Conservation (phyloP, 345 rosid genomes). For the Salix exigua region DNA sequence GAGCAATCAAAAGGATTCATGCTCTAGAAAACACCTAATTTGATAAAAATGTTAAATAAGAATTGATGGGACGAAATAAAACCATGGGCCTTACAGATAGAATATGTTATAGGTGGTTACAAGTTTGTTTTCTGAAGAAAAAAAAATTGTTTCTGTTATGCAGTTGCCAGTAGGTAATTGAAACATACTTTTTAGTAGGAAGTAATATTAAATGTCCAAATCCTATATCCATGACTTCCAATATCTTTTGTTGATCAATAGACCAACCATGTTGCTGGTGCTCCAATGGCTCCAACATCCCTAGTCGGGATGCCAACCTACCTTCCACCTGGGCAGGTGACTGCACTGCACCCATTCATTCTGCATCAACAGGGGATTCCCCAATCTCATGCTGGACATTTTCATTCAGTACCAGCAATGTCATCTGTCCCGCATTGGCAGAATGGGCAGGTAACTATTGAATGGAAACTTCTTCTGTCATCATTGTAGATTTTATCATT, state of each 20-base stretch:
- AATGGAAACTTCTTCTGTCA: conserved; percentile 3
- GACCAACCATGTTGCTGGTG: conserved; percentile 47
- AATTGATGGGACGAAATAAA: not conserved
- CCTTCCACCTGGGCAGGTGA: conserved; percentile 71
- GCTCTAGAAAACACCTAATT: not conserved
- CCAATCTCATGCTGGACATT: conserved; percentile 58
- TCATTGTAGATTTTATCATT: not conserved
- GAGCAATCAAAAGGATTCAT: not conserved
- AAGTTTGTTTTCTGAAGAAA: not conserved
- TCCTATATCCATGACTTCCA: not conserved
- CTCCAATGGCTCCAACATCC: conserved; percentile 54
- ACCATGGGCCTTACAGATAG: not conserved
- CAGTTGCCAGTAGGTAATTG: not conserved
- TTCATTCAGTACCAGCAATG: conserved; percentile 42
- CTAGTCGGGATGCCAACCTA: conserved; percentile 60
- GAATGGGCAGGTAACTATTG: conserved; percentile 57
- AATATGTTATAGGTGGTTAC: not conserved
- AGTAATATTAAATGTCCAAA: not conserved
- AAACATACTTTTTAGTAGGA: not conserved
- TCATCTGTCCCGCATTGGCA: conserved; percentile 62
- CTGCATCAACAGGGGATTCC: conserved; percentile 73
- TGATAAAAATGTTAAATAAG: not conserved
- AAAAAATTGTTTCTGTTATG: not conserved
- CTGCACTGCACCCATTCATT: conserved; percentile 67
- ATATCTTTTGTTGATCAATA: conserved; percentile 15